Evolutionary conservation across 805 yeast species (phyloP), one percentile per base, ranked within the genome.

Genomic region (Limtongia smithiae): DNA sequence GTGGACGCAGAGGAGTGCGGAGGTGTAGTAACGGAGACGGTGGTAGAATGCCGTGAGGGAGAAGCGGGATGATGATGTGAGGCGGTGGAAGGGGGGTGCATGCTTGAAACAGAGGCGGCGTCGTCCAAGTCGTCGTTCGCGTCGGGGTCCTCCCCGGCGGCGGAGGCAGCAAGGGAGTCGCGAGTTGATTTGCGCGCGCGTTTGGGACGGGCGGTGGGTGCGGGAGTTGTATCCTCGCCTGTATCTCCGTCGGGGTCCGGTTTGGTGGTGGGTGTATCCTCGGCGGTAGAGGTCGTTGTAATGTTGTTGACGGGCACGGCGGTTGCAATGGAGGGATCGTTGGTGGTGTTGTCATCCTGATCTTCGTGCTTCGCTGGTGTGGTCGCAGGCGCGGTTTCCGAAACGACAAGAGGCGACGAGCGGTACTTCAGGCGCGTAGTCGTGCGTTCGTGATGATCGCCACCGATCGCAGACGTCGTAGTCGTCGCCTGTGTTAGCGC

Each of bases 1-100:
- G 57, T 15, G 57, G 63, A 17, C 21, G 32, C 33, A 14, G 18
- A n/a, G 6, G 38, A 21, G 6, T 20, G n/a, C 11, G 37, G 31
- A 21, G 27, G 33, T 2, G 21, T 34, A 18, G 37, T 34, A 17
- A 46, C 41, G 18, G 32, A 18, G 14, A 47, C 41, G 15, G 47
- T 37, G 35, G 41, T 47, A 6, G 28, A 25, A 9, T 9, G 28
- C 28, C 9, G 9, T 9, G 4, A 40, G 17, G 17, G 32, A 39
- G 15, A 24, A 11, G 30, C 41, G 40, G 27, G 28, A n/a, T n/a
- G n/a, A n/a, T n/a, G n/a, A 6, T 7, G 28, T 9, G 28, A 15
- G 40, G 33, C 40, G n/a, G 27, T 34, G 40, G n/a, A 20, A 20
- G 6, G 34, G 34, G n/a, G 40, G 14, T 27, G 22, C n/a, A n/a